Conservation (phyloP, 1,284 basidiomycete species). For the Cryptococcus sp. region DNA sequence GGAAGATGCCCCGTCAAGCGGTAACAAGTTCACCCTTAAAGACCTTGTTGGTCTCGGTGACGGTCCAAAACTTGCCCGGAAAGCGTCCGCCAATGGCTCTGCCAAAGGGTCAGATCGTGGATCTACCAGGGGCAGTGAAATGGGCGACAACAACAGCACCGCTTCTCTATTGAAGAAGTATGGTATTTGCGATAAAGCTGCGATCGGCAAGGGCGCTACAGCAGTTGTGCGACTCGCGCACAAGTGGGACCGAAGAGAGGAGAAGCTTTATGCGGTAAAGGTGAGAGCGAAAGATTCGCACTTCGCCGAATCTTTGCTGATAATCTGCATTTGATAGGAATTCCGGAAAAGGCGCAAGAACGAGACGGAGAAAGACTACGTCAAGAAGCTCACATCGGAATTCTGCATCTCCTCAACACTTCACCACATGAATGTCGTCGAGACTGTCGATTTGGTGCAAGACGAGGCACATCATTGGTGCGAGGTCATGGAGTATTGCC, state of each 20-base stretch:
- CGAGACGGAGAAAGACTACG: slow-evolving; percentile 98
- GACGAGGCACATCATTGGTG: slow-evolving; percentile 97
- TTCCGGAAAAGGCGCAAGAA: slow-evolving; percentile 98
- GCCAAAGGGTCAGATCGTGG: slow-evolving; percentile 57
- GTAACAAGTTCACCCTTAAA: slow-evolving; percentile 78
- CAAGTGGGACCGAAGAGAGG: slow-evolving; percentile 96
- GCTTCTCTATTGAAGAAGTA: slow-evolving; percentile 79
- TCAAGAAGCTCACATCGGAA: slow-evolving; percentile 99
- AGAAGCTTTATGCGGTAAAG: slow-evolving; percentile 99
- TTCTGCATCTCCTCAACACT: slow-evolving; percentile 98
- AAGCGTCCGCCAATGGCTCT: slow-evolving; percentile 67
- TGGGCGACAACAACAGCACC: slow-evolving; percentile 47
- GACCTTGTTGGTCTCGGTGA: slow-evolving; percentile 65
- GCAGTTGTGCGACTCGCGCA: slow-evolving; percentile 94
- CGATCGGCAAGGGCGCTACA: slow-evolving; percentile 96
- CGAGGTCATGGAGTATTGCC: slow-evolving; percentile 99
- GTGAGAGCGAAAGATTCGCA: slow-evolving; percentile 55
- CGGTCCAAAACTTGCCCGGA: slow-evolving; percentile 69
- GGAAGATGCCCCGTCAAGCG: slow-evolving; percentile 50
- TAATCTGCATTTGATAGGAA: slow-evolving; percentile 61
- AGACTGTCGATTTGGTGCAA: slow-evolving; percentile 97
- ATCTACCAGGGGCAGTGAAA: slow-evolving; percentile 47
- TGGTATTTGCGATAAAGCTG: slow-evolving; percentile 93
- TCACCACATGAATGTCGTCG: slow-evolving; percentile 94
- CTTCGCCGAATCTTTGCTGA: not conserved